Evolutionary conservation across 768 basidiomycete genomes (phyloP).

Genomic region (Tephrocybe sp.): DNA sequence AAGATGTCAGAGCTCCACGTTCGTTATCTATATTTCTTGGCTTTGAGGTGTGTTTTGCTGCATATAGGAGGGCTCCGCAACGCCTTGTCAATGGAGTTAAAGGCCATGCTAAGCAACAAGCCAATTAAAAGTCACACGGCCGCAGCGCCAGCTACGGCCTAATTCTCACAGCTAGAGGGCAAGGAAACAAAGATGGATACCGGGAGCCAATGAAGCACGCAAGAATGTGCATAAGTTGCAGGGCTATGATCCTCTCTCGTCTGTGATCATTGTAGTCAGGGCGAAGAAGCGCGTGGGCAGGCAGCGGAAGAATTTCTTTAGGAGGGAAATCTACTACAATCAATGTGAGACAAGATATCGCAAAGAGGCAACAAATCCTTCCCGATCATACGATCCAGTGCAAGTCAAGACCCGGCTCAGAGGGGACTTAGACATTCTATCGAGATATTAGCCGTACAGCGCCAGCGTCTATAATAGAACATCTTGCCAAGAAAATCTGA

Average conservation of each 20-base stretch:
- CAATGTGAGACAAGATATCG: conserved; percentile 2
- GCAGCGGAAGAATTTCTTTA: neutral
- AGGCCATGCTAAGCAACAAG: too few relatives aligned
- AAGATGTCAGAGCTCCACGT: conserved; percentile 1
- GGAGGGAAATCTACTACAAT: neutral
- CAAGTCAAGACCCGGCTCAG: conserved; percentile 11
- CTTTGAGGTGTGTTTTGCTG: neutral
- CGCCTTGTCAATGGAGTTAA: too few relatives aligned
- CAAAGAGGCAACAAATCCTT: neutral
- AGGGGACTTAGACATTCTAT: conserved; percentile 14
- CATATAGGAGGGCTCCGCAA: too few relatives aligned
- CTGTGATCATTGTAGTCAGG: neutral
- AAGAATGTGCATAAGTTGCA: conserved; percentile 4
- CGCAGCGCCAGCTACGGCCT: too few relatives aligned
- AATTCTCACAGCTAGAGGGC: too few relatives aligned
- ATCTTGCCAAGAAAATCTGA: conserved; percentile 15
- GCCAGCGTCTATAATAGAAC: conserved; percentile 1
- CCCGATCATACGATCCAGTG: conserved; percentile 12
- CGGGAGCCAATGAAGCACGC: neutral
- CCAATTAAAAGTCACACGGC: too few relatives aligned
- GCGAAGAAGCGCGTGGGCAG: neutral
- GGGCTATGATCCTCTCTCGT: neutral
- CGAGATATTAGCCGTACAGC: conserved; percentile 12
- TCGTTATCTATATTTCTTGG: neutral
- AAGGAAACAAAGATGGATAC: neutral